phyloP scores from a whole-genome alignment of 257 asterid genomes.

The Verbena officinalis region DNA sequence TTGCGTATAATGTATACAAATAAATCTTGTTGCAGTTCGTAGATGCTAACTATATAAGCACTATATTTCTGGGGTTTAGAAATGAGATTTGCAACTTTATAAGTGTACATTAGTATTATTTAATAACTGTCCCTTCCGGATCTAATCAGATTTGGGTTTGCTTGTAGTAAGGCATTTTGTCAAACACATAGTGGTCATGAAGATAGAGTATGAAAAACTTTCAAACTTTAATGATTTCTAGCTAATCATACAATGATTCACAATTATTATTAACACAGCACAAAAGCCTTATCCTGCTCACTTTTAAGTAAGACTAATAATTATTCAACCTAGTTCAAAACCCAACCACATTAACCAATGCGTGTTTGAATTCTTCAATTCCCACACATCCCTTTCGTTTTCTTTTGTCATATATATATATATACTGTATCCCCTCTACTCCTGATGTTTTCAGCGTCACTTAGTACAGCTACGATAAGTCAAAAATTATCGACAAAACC shows the following conservation, averaged over 20 bases:
- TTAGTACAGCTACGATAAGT: neutral
- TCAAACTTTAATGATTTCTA: neutral
- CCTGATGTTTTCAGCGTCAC: conserved; percentile 24
- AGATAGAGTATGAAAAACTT: neutral
- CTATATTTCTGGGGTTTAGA: neutral
- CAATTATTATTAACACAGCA: neutral
- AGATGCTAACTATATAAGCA: neutral
- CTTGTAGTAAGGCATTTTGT: neutral
- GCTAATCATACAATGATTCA: neutral
- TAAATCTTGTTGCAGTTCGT: neutral
- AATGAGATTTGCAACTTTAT: conserved; percentile 1
- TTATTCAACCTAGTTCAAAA: neutral
- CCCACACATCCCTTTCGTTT: conserved; percentile 15
- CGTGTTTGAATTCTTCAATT: conserved; percentile 5
- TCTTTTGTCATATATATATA: conserved; percentile 11
- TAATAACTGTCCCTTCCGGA: neutral
- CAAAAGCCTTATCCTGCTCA: neutral
- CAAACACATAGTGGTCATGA: neutral
- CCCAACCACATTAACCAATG: neutral
- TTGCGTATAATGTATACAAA: neutral
- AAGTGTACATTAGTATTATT: neutral
- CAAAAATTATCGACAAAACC: neutral
- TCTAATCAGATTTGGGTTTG: neutral
- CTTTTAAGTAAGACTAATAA: neutral
- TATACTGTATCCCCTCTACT: conserved; percentile 5